phyloP scores from a whole-genome alignment of 2,329 filamentous ascomycete species.

The Xylariaceae sp. region DNA sequence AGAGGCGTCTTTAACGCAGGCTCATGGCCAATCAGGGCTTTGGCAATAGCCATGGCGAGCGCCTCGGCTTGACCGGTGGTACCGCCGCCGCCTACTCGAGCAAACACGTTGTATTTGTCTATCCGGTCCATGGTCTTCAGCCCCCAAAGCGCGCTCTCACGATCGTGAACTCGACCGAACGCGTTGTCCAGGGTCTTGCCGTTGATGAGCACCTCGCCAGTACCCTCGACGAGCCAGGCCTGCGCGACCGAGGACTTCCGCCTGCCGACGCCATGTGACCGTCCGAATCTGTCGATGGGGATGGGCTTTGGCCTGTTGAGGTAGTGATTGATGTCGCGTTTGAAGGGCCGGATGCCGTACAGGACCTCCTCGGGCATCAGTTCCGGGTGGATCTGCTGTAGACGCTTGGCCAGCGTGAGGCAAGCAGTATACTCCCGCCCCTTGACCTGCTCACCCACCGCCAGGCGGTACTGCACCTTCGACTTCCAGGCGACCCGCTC shows the following conservation, averaged over 20 bases:
- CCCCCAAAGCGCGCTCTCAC: constrained; percentile 90
- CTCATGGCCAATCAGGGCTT: constrained; percentile 84
- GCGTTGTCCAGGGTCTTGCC: constrained; percentile 74
- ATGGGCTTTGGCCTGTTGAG: constrained; percentile 55
- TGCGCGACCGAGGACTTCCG: constrained; percentile 82
- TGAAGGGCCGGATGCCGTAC: constrained; percentile 59
- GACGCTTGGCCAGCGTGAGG: constrained; percentile 64
- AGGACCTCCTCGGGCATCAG: constrained; percentile 65
- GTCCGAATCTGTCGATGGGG: constrained; percentile 66
- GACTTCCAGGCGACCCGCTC: constrained; percentile 76
- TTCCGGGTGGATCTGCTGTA: constrained; percentile 79
- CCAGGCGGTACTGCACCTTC: constrained; percentile 64
- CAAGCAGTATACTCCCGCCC: constrained; percentile 73
- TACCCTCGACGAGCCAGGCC: constrained; percentile 86
- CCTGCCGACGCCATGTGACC: constrained; percentile 72
- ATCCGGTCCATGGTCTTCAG: constrained; percentile 73
- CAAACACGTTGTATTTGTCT: constrained; percentile 98
- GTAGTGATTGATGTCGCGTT: constrained; percentile 65
- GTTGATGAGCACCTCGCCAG: constrained; percentile 84
- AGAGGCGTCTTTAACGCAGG: constrained; percentile 82
- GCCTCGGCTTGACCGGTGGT: constrained; percentile 94
- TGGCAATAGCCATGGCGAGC: constrained; percentile 80
- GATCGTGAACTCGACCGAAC: constrained; percentile 85
- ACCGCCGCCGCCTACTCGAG: constrained; percentile 74
- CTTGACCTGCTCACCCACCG: constrained; percentile 64